phyloP scores from a whole-genome alignment of 352 stramenopile genomes.

The Saprolegnia diclina region DNA sequence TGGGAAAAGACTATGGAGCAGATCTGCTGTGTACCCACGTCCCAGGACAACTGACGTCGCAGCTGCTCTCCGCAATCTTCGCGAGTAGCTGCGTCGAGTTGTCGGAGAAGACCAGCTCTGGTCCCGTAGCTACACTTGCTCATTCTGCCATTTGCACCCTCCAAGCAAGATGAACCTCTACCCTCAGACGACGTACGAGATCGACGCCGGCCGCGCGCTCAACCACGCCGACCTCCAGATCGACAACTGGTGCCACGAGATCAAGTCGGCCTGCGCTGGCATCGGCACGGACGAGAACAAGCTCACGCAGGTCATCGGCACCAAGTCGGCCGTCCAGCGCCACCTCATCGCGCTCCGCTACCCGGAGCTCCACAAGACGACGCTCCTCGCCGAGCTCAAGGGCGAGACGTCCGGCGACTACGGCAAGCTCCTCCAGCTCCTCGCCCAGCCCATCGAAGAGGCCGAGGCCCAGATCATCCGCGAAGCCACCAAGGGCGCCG shows the following conservation, averaged over 20 bases:
- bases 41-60: too few relatives aligned
- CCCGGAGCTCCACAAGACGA: slow-evolving; percentile 43
- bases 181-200: slow-evolving; percentile 51
- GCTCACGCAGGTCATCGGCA: slow-evolving; percentile 43
- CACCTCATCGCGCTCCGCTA: slow-evolving; percentile 63
- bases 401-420: slow-evolving; percentile 60
- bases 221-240: slow-evolving; percentile 39
- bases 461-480: slow-evolving; percentile 55
- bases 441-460: slow-evolving; percentile 49
- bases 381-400: slow-evolving; percentile 54
- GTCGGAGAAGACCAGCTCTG: too few relatives aligned
- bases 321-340: slow-evolving; percentile 50
- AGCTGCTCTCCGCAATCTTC: too few relatives aligned
- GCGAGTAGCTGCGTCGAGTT: too few relatives aligned
- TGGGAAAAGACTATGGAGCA: too few relatives aligned
- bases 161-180: slow-evolving; percentile 39
- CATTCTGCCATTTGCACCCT: too few relatives aligned
- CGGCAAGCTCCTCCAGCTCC: slow-evolving; percentile 51
- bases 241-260: slow-evolving; percentile 45
- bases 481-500: slow-evolving; percentile 54
- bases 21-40: too few relatives aligned
- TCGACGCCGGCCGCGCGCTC: slow-evolving; percentile 45
- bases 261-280: slow-evolving; percentile 58
- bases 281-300: slow-evolving; percentile 53
- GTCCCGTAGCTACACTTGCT: too few relatives aligned